Evolutionary conservation across 345 rosid species (phyloP), one percentile per base, ranked within the genome.

Genomic region (Orychophragmus violaceus): DNA sequence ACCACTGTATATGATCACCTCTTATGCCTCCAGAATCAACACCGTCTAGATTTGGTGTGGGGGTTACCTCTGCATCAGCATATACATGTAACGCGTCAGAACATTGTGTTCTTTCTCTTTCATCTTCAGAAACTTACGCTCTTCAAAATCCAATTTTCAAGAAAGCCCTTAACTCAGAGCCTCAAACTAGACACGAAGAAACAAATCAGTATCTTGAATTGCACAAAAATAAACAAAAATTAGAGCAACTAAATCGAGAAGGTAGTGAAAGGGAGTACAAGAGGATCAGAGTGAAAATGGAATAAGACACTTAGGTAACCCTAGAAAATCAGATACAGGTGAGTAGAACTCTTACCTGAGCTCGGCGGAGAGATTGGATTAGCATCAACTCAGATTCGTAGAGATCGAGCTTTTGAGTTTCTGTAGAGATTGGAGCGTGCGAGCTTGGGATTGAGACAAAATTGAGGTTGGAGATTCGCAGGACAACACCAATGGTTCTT

Each of bases 11-110:
- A 12, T 70, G 79, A 41, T 46, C 78, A 14, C 74, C 75, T 5
- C 36, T 49, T 6, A 27, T 25, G 28, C 19, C 37, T 54, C 16
- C 51, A 58, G 67, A 52, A 63, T 41, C 77, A 29, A 44, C 19
- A 9, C 25, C 39, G 16, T 59, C 77, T 23, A 74, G 83, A 51
- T 44, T 48, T 28, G 70, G 77, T 71, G 58, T 70, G 1, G 27
- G 22, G 1, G 3, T 70, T 69, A 19, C 63, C 62, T 80, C 78
- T 16, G 66, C 65, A 54, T 82, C 89, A 3, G 50, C 57, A 54
- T 89, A 93, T 0, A 93, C 68, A 89, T 66, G 60, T 92, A 92
- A 74, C 81, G 54, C 9, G 96, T 96, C 3, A 96, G 98, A 59
- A 83, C 81, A 66, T 92, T 89, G 57, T 79, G 65, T 37, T 82